Base-by-base conservation (phyloP, 2,329 filamentous ascomycete genomes). In the Scorias spongiosa region DNA sequence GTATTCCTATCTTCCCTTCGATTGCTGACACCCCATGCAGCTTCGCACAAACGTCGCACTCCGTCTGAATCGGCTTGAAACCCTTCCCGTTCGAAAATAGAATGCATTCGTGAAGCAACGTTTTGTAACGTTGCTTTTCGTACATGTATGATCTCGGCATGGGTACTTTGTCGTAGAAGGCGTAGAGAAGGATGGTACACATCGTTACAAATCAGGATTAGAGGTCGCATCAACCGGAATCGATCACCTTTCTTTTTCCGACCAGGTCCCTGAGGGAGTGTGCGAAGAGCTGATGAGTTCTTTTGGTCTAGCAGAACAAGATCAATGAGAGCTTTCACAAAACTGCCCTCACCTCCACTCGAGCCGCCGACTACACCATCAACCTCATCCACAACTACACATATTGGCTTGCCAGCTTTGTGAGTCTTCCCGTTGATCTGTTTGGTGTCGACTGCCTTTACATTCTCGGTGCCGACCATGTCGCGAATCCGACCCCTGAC, bases 191-290 rank as follows among this genome's bases (percentile, higher is more conserved):
- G 80, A 53, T 94, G 87, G 57, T 98, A 98, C 1, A 96, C 78
- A 60, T 98, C 93, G 55, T 98, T 98, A 68, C 91, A 98, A 53
- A 98, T 91, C 40, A 98, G 70, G 42, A 98, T 86, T 28, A 98
- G 69, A 0, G 91, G 91, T 39, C 91, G 75, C 64, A 93, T 75
- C 48, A 95, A 74, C 37, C 83, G 76, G 58, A 98, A 98, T 46
- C 80, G 81, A 55, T 96, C 89, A 0, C 80, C 81, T 59, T 86
- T 89, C 62, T 76, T 85, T 63, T 78, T 84, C 29, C 51, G 55
- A 15, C 50, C 46, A 2, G 57, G 53, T 12, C 57, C 52, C 47
- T 66, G 61, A 29, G 53, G 51, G 26, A 60, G 38, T 10, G 59
- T 57, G 3, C 59, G 61, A 10, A 61, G 44, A 4, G 18, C 38